Base-by-base conservation (phyloP, 306 rosid genomes). In the Vigna mungo region DNA sequence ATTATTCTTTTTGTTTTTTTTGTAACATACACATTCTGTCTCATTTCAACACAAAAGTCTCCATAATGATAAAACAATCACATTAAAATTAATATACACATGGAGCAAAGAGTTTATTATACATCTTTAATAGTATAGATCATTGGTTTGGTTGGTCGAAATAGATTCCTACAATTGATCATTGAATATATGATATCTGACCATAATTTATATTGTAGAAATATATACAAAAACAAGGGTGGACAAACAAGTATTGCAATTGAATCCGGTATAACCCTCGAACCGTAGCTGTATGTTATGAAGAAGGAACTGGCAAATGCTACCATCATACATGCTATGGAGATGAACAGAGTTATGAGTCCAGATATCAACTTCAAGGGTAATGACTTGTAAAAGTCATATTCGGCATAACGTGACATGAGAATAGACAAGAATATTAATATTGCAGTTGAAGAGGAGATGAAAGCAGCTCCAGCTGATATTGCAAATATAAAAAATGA, bases 281-380 rank as follows among this genome's bases (percentile, higher is more conserved):
- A 27, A 27, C 32, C 32, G 4, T 27, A 27, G 32, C 3, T 27
- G 17, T 80, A 86, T 5, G 68, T 64, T 6, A 87, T 49, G 70
- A 78, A 84, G 72, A 90, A 75, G 61, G 87, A 21, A 55, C 82
- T 74, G 16, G 80, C 20, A 41, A 87, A 87, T 37, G 88, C 83
- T 11, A 82, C 20, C 82, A 80, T 76, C 93, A 89, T 85, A 49
- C 82, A 67, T 25, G 79, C 21, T 32, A 87, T 71, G 44, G 89
- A 87, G 59, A 87, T 17, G 76, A 84, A 82, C 0, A 89, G 74
- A 0, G 75, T 17, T 1, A 85, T 2, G 2, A 89, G 14, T 67
- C 91, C 93, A n/a, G 9, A 11, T 43, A 87, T 82, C 53, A 89
- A 51, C 85, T 81, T 89, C n/a, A 46, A 1, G 0, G 94, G 91